Percentiles rank a stretch among this genome's conserved stretches.
Conservation (phyloP, 2,329 filamentous ascomycete species). For the Cordyceps farinosa region DNA sequence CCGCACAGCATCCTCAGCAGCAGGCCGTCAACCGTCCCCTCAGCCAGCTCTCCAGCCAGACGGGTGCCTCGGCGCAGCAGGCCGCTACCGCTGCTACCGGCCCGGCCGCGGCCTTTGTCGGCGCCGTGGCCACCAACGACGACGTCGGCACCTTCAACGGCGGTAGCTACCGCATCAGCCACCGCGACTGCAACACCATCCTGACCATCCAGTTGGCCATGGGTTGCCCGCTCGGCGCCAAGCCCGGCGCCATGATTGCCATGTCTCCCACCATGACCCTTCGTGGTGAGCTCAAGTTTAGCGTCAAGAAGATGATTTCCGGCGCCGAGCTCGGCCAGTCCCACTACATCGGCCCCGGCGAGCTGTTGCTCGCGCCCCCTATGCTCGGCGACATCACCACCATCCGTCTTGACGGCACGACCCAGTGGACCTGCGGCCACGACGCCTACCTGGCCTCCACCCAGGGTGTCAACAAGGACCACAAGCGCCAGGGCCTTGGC, state of each 20-base stretch:
- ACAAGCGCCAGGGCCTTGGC: conserved; percentile 77
- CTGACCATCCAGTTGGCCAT: conserved; percentile 86
- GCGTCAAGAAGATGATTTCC: conserved; percentile 83
- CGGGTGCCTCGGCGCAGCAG: not conserved
- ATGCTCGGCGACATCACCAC: conserved; percentile 82
- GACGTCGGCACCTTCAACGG: conserved; percentile 97
- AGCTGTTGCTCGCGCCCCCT: conserved; percentile 77
- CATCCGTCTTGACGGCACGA: conserved; percentile 66
- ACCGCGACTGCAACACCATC: conserved; percentile 86
- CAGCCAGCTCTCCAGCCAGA: conserved; percentile 32
- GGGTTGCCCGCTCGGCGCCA: conserved; percentile 76
- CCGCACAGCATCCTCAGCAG: conserved; percentile 23
- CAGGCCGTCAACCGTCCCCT: conserved; percentile 23
- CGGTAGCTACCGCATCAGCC: conserved; percentile 88
- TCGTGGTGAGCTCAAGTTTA: conserved; percentile 79
- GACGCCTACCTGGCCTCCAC: conserved; percentile 86
- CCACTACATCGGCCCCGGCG: conserved; percentile 83
- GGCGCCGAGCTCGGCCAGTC: conserved; percentile 77
- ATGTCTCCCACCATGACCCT: conserved; percentile 89
- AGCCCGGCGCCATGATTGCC: conserved; percentile 87
- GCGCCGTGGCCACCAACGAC: conserved; percentile 62
- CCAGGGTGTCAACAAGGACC: conserved; percentile 81
- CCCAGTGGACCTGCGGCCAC: conserved; percentile 79
- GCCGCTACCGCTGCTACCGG: conserved; percentile 31
- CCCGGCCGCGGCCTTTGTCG: conserved; percentile 56